These are phyloP conservation scores for Prunus yedoensis DNA, from an alignment of 331 rosid species.

Conservation along the genomic window DNA sequence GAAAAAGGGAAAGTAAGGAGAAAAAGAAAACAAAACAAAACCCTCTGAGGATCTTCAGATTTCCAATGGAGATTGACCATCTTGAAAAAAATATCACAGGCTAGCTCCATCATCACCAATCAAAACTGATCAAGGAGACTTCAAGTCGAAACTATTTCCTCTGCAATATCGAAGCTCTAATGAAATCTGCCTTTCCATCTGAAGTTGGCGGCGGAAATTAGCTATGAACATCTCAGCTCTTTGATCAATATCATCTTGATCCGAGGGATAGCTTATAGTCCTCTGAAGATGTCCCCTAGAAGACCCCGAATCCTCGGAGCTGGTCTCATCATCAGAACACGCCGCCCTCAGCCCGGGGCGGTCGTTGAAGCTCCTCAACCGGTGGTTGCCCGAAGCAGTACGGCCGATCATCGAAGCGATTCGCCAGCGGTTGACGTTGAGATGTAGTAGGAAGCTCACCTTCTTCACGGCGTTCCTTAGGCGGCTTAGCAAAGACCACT, in stretches of 20 bases:
- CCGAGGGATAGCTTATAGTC: slow-evolving; percentile 51
- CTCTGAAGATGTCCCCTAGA: slow-evolving; percentile 48
- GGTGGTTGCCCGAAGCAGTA: slow-evolving; percentile 24
- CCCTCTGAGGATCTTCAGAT: not conserved
- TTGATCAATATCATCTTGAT: slow-evolving; percentile 62
- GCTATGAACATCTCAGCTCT: slow-evolving; percentile 69
- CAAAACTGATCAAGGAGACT: slow-evolving; percentile 12
- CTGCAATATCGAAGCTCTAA: slow-evolving; percentile 55
- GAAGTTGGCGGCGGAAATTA: slow-evolving; percentile 69
- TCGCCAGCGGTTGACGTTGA: slow-evolving; percentile 52
- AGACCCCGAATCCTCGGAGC: slow-evolving; percentile 30
- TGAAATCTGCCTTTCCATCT: slow-evolving; percentile 69
- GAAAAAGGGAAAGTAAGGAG: not conserved
- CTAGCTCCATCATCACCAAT: slow-evolving; percentile 5
- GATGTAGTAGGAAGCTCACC: slow-evolving; percentile 49
- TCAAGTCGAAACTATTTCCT: slow-evolving; percentile 37
- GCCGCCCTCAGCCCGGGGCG: slow-evolving; percentile 36
- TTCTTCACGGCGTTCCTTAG: slow-evolving; percentile 59
- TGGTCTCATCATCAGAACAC: slow-evolving; percentile 2
- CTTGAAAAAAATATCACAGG: not conserved
- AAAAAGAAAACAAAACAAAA: not conserved
- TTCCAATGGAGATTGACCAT: slow-evolving; percentile 7
- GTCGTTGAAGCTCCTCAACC: slow-evolving; percentile 50
- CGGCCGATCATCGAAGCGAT: slow-evolving; percentile 44
- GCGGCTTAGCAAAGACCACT: slow-evolving; percentile 40